Evolutionary conservation across 495 filamentous ascomycete species (phyloP), one percentile per base, ranked within the genome.

Genomic region (Aspergillus carlsbadensis): DNA sequence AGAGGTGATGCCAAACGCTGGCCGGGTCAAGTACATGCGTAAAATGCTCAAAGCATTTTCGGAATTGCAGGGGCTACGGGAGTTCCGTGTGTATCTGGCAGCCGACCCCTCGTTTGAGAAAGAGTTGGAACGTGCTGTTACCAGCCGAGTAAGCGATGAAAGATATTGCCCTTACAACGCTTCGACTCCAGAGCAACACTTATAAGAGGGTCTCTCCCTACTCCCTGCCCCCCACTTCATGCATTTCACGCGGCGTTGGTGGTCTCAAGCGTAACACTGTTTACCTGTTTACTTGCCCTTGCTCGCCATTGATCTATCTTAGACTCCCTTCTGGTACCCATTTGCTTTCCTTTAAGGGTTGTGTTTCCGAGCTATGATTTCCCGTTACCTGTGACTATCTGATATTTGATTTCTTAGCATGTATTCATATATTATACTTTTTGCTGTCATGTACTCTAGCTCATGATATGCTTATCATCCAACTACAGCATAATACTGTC

Each of bases 1-100:
- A 41, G 45, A n/a, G 6, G 7, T 11, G 3, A 44, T n/a, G 7
- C 10, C 8, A 17, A 29, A 35, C n/a, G 5, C 18, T n/a, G 14
- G 17, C 21, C 57, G 60, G 6, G 54, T 39, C 3, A 53, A 22
- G 3, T 66, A 57, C 17, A 40, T 63, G 64, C 58, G 61, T 20
- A 63, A 55, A 40, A 34, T 66, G 45, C 46, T 63, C 0, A 55
- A 54, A 29, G 13, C 42, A 1, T 63, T 66, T 40, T 22, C 50
- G 1, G 64, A 66, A 13, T 17, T 66, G 43, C 42, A 17, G 7
- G 58, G 56, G 2, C 40, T 66, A 18, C 56, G 56, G 4, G 60
- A 63, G 10, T 63, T 61, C 24, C 58, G 56, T 10, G 56, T 63
- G 5, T 63, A 55, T 15, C 45, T 66, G 15, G 50, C 51, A 2